Evolutionary conservation across 768 basidiomycete species (phyloP).

Genomic region (Kwoniella bestiolae): DNA sequence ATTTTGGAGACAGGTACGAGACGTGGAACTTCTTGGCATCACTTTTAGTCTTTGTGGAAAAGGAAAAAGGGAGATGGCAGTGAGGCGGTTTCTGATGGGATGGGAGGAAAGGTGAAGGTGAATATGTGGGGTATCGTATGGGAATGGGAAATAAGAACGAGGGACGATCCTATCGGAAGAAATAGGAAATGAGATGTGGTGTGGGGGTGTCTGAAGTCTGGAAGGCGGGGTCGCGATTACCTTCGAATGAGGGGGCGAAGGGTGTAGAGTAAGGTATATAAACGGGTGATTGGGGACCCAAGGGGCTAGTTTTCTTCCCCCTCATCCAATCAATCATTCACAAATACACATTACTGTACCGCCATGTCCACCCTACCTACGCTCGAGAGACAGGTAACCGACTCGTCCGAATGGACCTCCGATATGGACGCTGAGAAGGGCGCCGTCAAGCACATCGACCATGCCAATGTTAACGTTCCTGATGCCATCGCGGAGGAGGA

Average conservation of each 20-base stretch:
- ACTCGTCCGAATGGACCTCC: conserved; percentile 32
- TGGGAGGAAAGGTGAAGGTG: too few relatives aligned
- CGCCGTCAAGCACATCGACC: conserved; percentile 35
- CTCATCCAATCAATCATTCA: neutral
- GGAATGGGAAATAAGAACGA: too few relatives aligned
- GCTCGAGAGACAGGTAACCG: conserved; percentile 24
- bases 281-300: neutral
- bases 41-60: too few relatives aligned
- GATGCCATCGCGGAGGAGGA: conserved; percentile 47
- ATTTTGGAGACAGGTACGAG: too few relatives aligned
- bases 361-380: conserved; percentile 14
- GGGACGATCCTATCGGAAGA: too few relatives aligned
- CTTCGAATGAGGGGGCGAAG: too few relatives aligned
- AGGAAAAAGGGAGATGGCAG: too few relatives aligned
- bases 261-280: neutral
- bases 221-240: too few relatives aligned
- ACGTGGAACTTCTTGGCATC: neutral
- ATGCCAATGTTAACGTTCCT: conserved; percentile 19
- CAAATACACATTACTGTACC: neutral
- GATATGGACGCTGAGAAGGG: conserved; percentile 44
- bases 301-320: neutral
- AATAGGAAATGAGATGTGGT: too few relatives aligned
- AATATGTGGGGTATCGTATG: too few relatives aligned
- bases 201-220: too few relatives aligned
- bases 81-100: too few relatives aligned